Conservation (phyloP, 1,284 basidiomycete genomes). For the Malassezia restricta region DNA sequence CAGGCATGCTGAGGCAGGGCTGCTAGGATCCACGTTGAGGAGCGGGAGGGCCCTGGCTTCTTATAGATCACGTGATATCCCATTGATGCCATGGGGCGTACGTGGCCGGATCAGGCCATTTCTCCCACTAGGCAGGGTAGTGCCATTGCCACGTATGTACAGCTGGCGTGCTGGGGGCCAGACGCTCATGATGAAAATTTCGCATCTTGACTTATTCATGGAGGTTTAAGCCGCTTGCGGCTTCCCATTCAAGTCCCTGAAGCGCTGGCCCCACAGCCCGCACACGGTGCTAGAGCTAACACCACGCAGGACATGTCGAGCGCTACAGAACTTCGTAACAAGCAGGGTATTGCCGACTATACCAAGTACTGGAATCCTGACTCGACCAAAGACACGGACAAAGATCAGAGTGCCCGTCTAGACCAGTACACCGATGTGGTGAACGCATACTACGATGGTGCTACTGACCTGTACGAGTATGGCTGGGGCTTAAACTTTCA, state of each 20-base stretch:
- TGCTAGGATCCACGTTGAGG: no score
- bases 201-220: conserved; percentile 7
- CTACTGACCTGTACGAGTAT: conserved; percentile 92
- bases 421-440: conserved; percentile 83
- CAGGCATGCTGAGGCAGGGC: no score
- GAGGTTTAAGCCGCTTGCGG: conserved; percentile 8
- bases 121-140: no score
- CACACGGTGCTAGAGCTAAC: neutral
- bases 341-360: conserved; percentile 76
- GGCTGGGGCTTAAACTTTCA: conserved; percentile 90
- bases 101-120: neutral
- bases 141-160: no score
- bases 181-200: conserved; percentile 5
- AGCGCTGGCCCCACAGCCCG: neutral
- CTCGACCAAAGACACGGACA: conserved; percentile 58
- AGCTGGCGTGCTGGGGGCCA: no score
- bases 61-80: no score
- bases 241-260: conserved; percentile 20
- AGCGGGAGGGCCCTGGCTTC: no score
- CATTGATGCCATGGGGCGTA: no score
- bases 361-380: conserved; percentile 89
- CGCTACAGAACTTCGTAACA: conserved; percentile 57
- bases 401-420: conserved; percentile 64
- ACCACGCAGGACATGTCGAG: neutral
- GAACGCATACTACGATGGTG: conserved; percentile 94